These are phyloP conservation scores for Fraxinus albicans DNA, from an alignment of 305 asterid species.

Conservation along the genomic window DNA sequence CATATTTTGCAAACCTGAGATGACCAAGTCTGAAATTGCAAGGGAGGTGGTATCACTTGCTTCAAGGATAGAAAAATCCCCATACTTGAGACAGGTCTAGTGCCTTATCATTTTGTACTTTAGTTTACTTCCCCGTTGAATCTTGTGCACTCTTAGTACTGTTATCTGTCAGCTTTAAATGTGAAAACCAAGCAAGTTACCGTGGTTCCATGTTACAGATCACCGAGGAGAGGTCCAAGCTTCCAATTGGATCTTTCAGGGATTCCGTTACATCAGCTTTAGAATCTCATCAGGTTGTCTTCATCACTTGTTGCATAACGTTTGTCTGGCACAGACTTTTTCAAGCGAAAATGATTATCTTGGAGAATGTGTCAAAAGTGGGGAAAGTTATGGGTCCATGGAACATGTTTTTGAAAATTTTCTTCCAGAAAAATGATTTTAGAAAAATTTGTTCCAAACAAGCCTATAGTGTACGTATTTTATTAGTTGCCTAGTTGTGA, in stretches of 20 bases:
- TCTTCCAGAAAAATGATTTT: background rate
- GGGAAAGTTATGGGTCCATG: background rate
- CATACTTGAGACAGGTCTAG: slow-evolving; percentile 63
- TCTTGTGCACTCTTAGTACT: background rate
- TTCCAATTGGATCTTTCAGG: slow-evolving; percentile 83
- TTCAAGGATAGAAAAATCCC: slow-evolving; percentile 49
- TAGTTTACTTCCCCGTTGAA: slow-evolving; percentile 11
- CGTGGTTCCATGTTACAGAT: slow-evolving; percentile 44
- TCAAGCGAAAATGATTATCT: background rate
- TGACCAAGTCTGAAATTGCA: slow-evolving; percentile 54
- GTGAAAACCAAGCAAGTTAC: slow-evolving; percentile 14
- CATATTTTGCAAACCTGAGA: slow-evolving; percentile 58
- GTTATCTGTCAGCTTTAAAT: background rate
- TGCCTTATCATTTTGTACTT: slow-evolving; percentile 12
- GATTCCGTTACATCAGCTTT: slow-evolving; percentile 68
- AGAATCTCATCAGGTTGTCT: slow-evolving; percentile 73
- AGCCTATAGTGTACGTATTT: background rate
- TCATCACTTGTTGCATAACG: slow-evolving; percentile 8
- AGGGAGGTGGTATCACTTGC: slow-evolving; percentile 52
- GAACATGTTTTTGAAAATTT: background rate
- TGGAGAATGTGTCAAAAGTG: background rate
- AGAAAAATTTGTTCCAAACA: background rate
- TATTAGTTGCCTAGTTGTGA: slow-evolving; percentile 13
- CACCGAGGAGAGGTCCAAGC: slow-evolving; percentile 62
- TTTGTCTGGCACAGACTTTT: background rate